Conservation (phyloP, 805 yeast species). For the Ogataea populi-albae region DNA sequence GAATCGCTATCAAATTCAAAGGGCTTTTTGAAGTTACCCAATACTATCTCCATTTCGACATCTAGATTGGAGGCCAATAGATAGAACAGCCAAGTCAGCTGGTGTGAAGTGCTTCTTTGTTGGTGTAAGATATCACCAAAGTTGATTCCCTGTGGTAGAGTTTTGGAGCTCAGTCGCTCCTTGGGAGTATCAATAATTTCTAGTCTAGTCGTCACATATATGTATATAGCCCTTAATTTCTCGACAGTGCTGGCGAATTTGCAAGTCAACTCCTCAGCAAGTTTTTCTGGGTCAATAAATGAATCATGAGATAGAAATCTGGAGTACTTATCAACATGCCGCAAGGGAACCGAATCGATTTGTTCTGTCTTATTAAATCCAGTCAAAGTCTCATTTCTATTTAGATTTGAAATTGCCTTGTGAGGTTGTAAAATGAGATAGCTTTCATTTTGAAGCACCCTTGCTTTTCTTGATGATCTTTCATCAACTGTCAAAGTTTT, state of each 20-base stretch:
- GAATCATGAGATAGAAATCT: constrained; percentile 36
- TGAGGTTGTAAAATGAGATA: constrained; percentile 65
- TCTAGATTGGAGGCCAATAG: constrained; percentile 68
- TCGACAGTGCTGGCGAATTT: constrained; percentile 55
- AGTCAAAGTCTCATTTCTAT: constrained; percentile 43
- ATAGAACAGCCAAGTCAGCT: constrained; percentile 73
- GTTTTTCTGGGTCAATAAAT: constrained; percentile 49
- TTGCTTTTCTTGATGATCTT: constrained; percentile 63
- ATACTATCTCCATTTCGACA: constrained; percentile 69
- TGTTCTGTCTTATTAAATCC: constrained; percentile 5
- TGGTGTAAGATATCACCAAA: constrained; percentile 29
- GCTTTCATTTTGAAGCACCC: constrained; percentile 58
- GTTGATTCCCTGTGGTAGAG: constrained; percentile 25
- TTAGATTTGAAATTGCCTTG: constrained; percentile 40
- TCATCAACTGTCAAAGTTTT: constrained; percentile 67
- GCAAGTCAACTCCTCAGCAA: constrained; percentile 52
- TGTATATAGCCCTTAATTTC: constrained; percentile 60
- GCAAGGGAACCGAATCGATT: constrained; percentile 28
- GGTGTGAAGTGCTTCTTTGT: constrained; percentile 41
- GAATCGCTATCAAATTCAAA: constrained; percentile 42
- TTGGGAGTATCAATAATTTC: constrained; percentile 38
- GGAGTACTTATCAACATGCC: constrained; percentile 44
- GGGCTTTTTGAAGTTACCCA: constrained; percentile 83
- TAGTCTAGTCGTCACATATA: constrained; percentile 61
- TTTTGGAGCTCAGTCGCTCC: constrained; percentile 32